Evolutionary conservation across 2,329 filamentous ascomycete genomes (phyloP), one percentile per base, ranked within the genome.

Genomic region (Zymoseptoria pseudotritici): DNA sequence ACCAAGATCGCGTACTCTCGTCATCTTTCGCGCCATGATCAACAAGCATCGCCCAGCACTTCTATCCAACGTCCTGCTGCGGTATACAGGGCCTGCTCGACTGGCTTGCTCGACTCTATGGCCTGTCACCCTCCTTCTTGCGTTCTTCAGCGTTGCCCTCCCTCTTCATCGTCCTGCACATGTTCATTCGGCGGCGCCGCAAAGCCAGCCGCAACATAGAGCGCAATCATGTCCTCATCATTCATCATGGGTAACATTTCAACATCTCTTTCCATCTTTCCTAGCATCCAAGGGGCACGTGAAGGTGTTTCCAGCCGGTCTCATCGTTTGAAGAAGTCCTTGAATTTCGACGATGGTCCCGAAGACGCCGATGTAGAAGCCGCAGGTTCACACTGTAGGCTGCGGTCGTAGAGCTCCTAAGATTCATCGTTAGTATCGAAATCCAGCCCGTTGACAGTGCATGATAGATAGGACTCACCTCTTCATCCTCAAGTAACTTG

Each of bases 401-500:
- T 86, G 63, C 83, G 81, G 53, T 82, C 79, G 70, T 83, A 85
- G 42, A 86, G 75, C 60, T 83, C 82, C 83, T 86, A 62, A 1
- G 3, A 10, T 31, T 11, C 17, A 11, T 21, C 3, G 61, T 70
- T 51, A 71, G 65, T 42, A 55, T 59, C 17, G 36, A 42, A 4
- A 42, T 42, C 11, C 17, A 4, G 10, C 36, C 36, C 36, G 5
- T 42, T 11, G 36, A 11, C 36, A 42, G 17, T 17, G 13, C 20
- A 21, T 21, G 22, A 13, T 42, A 19, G 11, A 55, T 58, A 19
- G 9, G 17, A 58, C 87, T 77, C 76, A 96, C 92, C 79, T 97
- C 93, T 68, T 96, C 91, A 75, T 96, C 91, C 58, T 86, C 88
- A 52, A 86, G 81, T 77, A 97, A 88, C 69, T 86, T 86, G 66